Base-by-base conservation (phyloP, 768 basidiomycete genomes). In the Kwoniella pini region DNA sequence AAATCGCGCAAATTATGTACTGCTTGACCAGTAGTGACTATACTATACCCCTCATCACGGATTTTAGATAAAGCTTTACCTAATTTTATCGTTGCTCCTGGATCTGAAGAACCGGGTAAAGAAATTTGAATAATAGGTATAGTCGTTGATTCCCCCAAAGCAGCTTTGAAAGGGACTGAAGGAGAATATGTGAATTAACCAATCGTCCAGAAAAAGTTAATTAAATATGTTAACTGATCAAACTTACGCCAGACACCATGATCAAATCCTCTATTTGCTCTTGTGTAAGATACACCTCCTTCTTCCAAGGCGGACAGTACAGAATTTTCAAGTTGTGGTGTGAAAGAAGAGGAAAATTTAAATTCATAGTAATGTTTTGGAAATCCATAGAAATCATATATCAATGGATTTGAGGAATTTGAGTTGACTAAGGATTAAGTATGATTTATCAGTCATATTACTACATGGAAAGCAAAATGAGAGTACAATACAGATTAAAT, bases 301-400 rank as follows among this genome's bases (percentile, higher is more conserved):
- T 36, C 24, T 12, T 52, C 36, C 27, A 77, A 36, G 0, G 64
- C 69, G 10, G 31, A 24, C 9, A 61, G 28, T 39, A 74, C 64
- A 12, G 15, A 52, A 17, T 31, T 57, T 7, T 49, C 27, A 19
- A 66, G 45, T 19, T 31, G 33, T 0, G 53, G 38, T 10, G 62
- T 44, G 1, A 60, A 64, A 2, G 26, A 26, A 3, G 71, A 73
- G 1, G 27, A 15, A 56, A 77, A 75, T 6, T 50, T 70, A 42
- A 65, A 54, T 7, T 64, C 28, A 58, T 75, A 77, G 43, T 58
- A 75, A 17, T 72, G 65, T 45, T 60, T 57, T 9, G 76, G 76
- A 58, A 77, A 77, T n/a, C 60, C 60, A 36, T 72, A 70, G 49
- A 74, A 77, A 53, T 77, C 76, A 57, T 75, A 75, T 36, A 70